Evolutionary conservation across 2,329 filamentous ascomycete genomes (phyloP).

Genomic region (Colletotrichum musicola): DNA sequence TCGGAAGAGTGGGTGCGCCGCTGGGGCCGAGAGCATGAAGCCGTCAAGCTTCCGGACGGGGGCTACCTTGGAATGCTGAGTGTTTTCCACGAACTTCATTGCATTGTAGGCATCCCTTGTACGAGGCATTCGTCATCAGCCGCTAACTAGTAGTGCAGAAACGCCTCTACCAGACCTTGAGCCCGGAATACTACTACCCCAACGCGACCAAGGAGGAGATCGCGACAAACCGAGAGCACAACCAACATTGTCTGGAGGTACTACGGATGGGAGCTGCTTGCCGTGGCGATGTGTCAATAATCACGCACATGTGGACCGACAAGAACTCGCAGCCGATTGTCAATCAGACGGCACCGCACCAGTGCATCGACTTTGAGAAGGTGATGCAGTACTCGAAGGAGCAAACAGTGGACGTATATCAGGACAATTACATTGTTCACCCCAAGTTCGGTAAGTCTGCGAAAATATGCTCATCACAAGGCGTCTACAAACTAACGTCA

Average conservation of each 20-base stretch:
- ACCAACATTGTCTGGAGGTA: conserved; percentile 36
- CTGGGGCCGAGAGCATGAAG: conserved; percentile 34
- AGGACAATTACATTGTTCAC: conserved; percentile 37
- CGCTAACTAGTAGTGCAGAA: conserved; percentile 17
- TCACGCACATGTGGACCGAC: conserved; percentile 39
- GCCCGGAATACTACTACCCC: conserved; percentile 34
- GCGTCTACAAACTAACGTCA: background rate
- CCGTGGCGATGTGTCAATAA: conserved; percentile 36
- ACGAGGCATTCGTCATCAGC: background rate
- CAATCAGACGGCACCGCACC: conserved; percentile 36
- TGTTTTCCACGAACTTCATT: conserved; percentile 36
- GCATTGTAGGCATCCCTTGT: conserved; percentile 15
- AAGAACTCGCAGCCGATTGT: conserved; percentile 36
- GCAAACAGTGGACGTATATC: conserved; percentile 30
- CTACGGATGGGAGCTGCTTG: conserved; percentile 36
- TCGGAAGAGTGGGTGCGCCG: conserved; percentile 34
- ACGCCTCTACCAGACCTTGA: conserved; percentile 34
- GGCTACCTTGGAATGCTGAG: conserved; percentile 38
- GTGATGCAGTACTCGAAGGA: conserved; percentile 32
- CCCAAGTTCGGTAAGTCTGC: conserved; percentile 29
- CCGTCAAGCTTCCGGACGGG: conserved; percentile 34
- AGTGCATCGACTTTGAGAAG: conserved; percentile 29
- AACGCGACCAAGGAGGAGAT: conserved; percentile 31
- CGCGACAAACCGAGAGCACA: conserved; percentile 32
- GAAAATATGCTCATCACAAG: background rate